A percentile compares a stretch with the other conserved stretches of the same genome.
Evolutionary conservation across 2,329 filamentous ascomycete genomes (phyloP).

Genomic region (Aspergillus caelatus): DNA sequence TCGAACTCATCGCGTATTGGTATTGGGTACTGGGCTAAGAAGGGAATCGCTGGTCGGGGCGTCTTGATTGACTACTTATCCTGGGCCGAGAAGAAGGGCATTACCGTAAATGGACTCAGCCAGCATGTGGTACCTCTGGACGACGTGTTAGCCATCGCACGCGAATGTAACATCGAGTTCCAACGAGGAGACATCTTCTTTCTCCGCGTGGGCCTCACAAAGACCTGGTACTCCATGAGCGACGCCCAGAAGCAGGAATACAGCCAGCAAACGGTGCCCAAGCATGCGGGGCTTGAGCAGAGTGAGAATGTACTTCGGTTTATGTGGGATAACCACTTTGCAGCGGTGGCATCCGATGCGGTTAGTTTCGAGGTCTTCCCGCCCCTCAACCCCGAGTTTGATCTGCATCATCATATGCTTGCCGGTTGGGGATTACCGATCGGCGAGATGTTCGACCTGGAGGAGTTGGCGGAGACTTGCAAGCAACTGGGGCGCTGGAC

Average conservation of each 20-base stretch:
- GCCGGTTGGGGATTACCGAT: slow-evolving; percentile 44
- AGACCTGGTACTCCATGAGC: slow-evolving; percentile 38
- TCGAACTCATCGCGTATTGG: slow-evolving; percentile 36
- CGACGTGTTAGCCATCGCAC: slow-evolving; percentile 37
- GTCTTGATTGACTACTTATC: slow-evolving; percentile 43
- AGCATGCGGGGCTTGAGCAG: slow-evolving; percentile 42
- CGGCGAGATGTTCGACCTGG: slow-evolving; percentile 46
- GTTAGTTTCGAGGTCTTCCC: slow-evolving; percentile 61
- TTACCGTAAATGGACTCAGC: slow-evolving; percentile 35
- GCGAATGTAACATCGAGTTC: slow-evolving; percentile 39
- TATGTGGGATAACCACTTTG: slow-evolving; percentile 63
- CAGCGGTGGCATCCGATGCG: slow-evolving; percentile 62
- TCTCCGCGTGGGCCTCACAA: slow-evolving; percentile 39
- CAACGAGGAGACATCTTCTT: slow-evolving; percentile 44
- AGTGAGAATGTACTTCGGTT: slow-evolving; percentile 53
- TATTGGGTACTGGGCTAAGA: slow-evolving; percentile 42
- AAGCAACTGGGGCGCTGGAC: slow-evolving; percentile 37
- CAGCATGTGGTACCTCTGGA: slow-evolving; percentile 38
- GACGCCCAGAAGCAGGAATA: slow-evolving; percentile 31
- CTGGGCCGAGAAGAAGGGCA: slow-evolving; percentile 37
- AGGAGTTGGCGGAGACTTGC: slow-evolving; percentile 38
- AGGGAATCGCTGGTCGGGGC: slow-evolving; percentile 44
- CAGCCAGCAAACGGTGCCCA: slow-evolving; percentile 33
- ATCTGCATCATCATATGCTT: slow-evolving; percentile 40
- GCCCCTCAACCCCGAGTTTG: slow-evolving; percentile 33